phyloP scores from a whole-genome alignment of 1,284 basidiomycete genomes.

The Dichomitus squalens region DNA sequence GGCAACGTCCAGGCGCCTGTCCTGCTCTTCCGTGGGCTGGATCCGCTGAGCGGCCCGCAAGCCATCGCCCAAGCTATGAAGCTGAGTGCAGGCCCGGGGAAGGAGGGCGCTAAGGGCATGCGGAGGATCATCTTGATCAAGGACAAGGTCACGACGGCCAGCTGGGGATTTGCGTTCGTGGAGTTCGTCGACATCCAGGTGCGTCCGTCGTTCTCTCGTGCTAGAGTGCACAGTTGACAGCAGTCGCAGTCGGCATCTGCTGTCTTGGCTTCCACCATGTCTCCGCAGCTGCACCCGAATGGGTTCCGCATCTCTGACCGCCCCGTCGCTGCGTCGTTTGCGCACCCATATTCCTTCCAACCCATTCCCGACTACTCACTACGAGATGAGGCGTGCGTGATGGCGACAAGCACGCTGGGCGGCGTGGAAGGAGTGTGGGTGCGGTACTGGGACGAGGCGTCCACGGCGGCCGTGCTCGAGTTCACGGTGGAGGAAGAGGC shows the following conservation, averaged over 20 bases:
- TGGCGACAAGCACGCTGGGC: conserved; percentile 65
- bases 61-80: conserved; percentile 82
- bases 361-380: conserved; percentile 71
- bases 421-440: conserved; percentile 73
- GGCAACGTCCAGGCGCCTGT: conserved; percentile 81
- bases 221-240: conserved; percentile 13
- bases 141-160: conserved; percentile 80
- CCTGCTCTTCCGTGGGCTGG: conserved; percentile 85
- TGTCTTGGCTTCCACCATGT: conserved; percentile 80
- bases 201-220: conserved; percentile 23
- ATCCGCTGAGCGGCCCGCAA: conserved; percentile 82
- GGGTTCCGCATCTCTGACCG: conserved; percentile 87
- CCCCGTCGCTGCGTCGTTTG: conserved; percentile 87
- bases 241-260: conserved; percentile 62
- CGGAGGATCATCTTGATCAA: conserved; percentile 84
- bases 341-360: conserved; percentile 84
- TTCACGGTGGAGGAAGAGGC: conserved; percentile 76
- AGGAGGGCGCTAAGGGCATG: conserved; percentile 82
- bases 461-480: conserved; percentile 70
- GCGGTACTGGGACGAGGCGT: conserved; percentile 82
- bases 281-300: conserved; percentile 79
- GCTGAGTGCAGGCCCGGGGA: conserved; percentile 63
- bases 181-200: conserved; percentile 87
- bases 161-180: conserved; percentile 92
- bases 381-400: conserved; percentile 73